Percentiles rank a stretch among this genome's conserved stretches.
These are phyloP conservation scores for Flaveria robusta DNA, from an alignment of 129 eudicot species.

Conservation along the genomic window DNA sequence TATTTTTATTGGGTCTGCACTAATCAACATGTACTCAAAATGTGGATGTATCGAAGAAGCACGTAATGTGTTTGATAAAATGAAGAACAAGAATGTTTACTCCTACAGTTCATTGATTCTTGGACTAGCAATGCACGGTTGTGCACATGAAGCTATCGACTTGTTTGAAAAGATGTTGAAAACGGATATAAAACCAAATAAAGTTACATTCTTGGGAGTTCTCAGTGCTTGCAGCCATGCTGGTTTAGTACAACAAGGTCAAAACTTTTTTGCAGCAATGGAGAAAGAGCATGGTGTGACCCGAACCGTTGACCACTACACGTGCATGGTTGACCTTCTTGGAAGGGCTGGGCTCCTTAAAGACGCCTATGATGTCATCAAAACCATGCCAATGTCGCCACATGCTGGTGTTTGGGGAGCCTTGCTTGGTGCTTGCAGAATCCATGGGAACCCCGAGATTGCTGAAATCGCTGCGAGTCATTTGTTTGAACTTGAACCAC, in stretches of 20 bases:
- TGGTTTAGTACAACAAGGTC: slow-evolving; percentile 62
- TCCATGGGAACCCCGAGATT: slow-evolving; percentile 42
- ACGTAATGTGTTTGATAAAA: slow-evolving; percentile 37
- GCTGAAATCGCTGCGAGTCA: slow-evolving; percentile 46
- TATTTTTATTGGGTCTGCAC: slow-evolving; percentile 58
- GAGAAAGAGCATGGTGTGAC: slow-evolving; percentile 37
- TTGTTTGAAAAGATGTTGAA: slow-evolving; percentile 52
- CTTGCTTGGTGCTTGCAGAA: slow-evolving; percentile 50
- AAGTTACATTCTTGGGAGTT: slow-evolving; percentile 49
- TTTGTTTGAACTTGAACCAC: slow-evolving; percentile 70
- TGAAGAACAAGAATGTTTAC: slow-evolving; percentile 48
- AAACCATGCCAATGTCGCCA: slow-evolving; percentile 56
- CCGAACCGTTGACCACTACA: slow-evolving; percentile 50
- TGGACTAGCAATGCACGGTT: slow-evolving; percentile 57
- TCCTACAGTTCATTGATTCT: slow-evolving; percentile 61
- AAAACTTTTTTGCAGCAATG: slow-evolving; percentile 44
- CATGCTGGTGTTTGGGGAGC: slow-evolving; percentile 60
- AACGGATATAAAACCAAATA: slow-evolving; percentile 49
- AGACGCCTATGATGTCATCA: slow-evolving; percentile 51
- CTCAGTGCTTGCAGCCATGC: slow-evolving; percentile 59
- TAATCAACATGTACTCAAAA: slow-evolving; percentile 57
- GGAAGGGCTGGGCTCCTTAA: slow-evolving; percentile 58
- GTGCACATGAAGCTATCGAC: slow-evolving; percentile 46
- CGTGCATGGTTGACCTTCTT: slow-evolving; percentile 58
- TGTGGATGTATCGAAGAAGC: slow-evolving; percentile 47